Evolutionary conservation across 345 rosid genomes (phyloP).

Genomic region (Arabis hirsuta): DNA sequence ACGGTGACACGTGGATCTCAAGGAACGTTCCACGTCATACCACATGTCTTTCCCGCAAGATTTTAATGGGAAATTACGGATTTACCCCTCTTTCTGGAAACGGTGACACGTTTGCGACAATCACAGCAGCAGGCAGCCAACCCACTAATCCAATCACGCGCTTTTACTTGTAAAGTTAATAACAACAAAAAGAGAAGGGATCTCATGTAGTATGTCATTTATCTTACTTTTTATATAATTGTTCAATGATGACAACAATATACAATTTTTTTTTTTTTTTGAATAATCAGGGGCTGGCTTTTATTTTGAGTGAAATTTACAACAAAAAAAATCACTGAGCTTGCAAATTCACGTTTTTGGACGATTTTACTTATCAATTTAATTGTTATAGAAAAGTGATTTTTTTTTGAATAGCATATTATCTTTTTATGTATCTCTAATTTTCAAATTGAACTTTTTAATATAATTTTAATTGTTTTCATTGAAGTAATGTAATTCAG

Average conservation of each 20-base stretch:
- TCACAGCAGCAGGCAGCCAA: conserved; percentile 38
- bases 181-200: conserved; percentile 25
- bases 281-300: no score
- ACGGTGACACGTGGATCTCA: conserved; percentile 16
- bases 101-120: conserved; percentile 39
- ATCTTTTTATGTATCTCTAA: no score
- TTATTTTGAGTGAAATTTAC: no score
- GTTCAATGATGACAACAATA: not conserved
- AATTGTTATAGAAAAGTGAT: no score
- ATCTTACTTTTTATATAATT: not conserved
- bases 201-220: conserved; percentile 10
- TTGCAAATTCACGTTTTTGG: no score
- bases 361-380: no score
- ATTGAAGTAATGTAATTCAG: no score
- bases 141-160: conserved; percentile 38
- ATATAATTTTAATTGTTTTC: no score
- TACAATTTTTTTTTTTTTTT: not conserved
- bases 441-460: no score
- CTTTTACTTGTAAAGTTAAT: conserved; percentile 35
- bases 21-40: conserved; percentile 19
- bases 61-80: not conserved
- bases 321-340: no score
- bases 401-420: no score
- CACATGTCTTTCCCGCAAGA: conserved; percentile 37
- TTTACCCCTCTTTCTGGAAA: conserved; percentile 14